Base-by-base conservation (phyloP, 108 stramenopile species). In the Cyclotella sp. region DNA sequence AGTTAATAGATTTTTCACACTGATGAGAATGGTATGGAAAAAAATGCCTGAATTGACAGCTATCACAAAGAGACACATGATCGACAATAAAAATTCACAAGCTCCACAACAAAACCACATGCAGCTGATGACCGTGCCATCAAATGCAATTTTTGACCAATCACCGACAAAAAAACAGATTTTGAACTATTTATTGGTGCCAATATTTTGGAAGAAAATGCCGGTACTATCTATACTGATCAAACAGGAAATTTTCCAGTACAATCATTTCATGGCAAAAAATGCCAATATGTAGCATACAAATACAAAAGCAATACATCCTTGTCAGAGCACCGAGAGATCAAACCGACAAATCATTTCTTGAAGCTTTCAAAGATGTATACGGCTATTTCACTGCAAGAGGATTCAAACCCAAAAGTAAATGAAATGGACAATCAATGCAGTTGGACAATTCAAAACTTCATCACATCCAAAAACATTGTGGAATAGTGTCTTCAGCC, bases 21-120 rank as follows among this genome's bases (percentile, higher is more conserved):
- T 27, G 24, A 2, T 52, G 9, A 5, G 7, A 30, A 6, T 14
- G 2, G 26, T 70, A 6, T 3, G 18, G 14, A 61, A 45, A 11
- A 7, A 72, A 6, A 5, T 46, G 12, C 59, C 59, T 0, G 22
- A 26, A 5, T 72, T 58, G 16, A 58, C 54, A 54, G 55, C 53
- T 1, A 70, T 34, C 0, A 30, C 54, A 12, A 66, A 66, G 65
- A 45, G 65, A 0, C 65, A 66, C 65, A 66, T 66, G 65, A n/a
- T n/a, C n/a, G n/a, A n/a, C n/a, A 11, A 47, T 49, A 0, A 41
- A 46, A 16, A 6, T 12, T 6, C 21, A n/a, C 9, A 66, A 28
- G 65, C 1, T 47, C 34, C 34, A 34, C 34, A 2, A 34, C 34
- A 6, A 42, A 30, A 63, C 30, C 2, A 66, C 34, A 34, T 5